A percentile compares a stretch with the other conserved stretches of the same genome.
Evolutionary conservation across 352 stramenopile genomes (phyloP).

Genomic region (Plasmopara viticola): DNA sequence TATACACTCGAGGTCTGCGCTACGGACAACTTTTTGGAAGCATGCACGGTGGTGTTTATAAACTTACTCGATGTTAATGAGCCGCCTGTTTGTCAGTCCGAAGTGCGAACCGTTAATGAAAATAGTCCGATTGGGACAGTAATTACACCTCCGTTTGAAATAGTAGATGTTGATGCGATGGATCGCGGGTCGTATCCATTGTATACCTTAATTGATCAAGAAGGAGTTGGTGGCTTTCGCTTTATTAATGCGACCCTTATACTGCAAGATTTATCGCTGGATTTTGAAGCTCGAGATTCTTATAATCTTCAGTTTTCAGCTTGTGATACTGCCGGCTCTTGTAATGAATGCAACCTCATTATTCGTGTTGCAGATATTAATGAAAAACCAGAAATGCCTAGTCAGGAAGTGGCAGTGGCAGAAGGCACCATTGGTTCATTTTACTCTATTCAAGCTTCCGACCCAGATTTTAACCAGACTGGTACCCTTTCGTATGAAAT

Average conservation of each 20-base stretch:
- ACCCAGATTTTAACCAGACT: constrained; percentile 34
- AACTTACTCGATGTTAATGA: constrained; percentile 19
- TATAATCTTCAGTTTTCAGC: constrained; percentile 14
- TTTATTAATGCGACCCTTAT: constrained; percentile 14
- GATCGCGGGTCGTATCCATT: constrained; percentile 4
- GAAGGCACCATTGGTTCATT: constrained; percentile 33
- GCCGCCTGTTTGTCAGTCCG: constrained; percentile 10
- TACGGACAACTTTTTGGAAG: constrained; percentile 10
- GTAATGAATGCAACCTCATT: constrained; percentile 11
- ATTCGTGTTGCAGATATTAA: constrained; percentile 18
- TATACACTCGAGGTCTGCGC: constrained; percentile 12
- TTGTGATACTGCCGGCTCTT: constrained; percentile 10
- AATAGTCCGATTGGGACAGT: constrained; percentile 15
- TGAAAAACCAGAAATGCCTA: constrained; percentile 17
- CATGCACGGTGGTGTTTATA: constrained; percentile 3
- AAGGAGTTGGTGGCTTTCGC: constrained; percentile 6
- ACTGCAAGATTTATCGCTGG: not conserved
- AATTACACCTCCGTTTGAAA: constrained; percentile 10
- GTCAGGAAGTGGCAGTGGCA: constrained; percentile 17
- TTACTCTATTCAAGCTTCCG: constrained; percentile 28
- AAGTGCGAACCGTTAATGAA: constrained; percentile 15
- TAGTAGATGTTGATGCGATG: constrained; percentile 9
- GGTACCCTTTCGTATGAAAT: constrained; percentile 34
- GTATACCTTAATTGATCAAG: constrained; percentile 7
- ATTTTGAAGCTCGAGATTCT: constrained; percentile 12